Evolutionary conservation across 441 rosid genomes (phyloP).

Genomic region (Corymbia calophylla): DNA sequence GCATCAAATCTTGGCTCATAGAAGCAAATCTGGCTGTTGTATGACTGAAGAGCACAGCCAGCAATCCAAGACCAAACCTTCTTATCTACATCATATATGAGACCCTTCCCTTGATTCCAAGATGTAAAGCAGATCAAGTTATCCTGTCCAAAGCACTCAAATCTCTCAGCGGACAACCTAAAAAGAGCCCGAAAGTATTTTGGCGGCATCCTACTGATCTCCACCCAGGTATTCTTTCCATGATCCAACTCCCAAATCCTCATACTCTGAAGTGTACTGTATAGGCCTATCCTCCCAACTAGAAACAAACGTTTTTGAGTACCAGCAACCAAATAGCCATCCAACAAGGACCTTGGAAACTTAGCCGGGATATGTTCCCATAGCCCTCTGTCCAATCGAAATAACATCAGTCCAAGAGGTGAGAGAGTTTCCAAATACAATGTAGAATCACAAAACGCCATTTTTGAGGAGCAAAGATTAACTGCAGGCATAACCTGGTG

Average conservation of each 20-base stretch:
- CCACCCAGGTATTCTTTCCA: slow-evolving; percentile 69
- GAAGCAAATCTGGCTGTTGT: slow-evolving; percentile 88
- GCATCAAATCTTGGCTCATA: slow-evolving; percentile 97
- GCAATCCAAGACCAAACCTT: slow-evolving; percentile 94
- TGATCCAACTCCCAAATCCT: slow-evolving; percentile 95
- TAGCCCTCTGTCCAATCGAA: slow-evolving; percentile 58
- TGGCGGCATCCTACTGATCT: slow-evolving; percentile 90
- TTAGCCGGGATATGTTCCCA: slow-evolving; percentile 94
- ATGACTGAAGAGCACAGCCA: slow-evolving; percentile 93
- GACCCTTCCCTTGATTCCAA: not conserved
- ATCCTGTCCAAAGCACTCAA: slow-evolving; percentile 73
- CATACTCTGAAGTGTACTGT: slow-evolving; percentile 89
- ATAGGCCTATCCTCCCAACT: slow-evolving; percentile 89
- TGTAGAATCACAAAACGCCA: slow-evolving; percentile 88
- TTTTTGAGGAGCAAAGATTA: slow-evolving; percentile 92
- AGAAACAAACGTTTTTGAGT: slow-evolving; percentile 79
- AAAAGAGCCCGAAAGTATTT: slow-evolving; percentile 78
- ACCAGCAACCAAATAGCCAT: slow-evolving; percentile 94
- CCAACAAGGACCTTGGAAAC: slow-evolving; percentile 85
- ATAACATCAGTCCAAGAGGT: slow-evolving; percentile 94
- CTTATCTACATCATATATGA: slow-evolving; percentile 30
- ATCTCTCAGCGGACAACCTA: slow-evolving; percentile 72
- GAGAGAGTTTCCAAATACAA: slow-evolving; percentile 91
- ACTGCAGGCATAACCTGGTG: slow-evolving; percentile 96
- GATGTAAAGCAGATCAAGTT: not conserved